Evolutionary conservation across 2,329 filamentous ascomycete species (phyloP), one percentile per base, ranked within the genome.

Genomic region (Didymella exigua): DNA sequence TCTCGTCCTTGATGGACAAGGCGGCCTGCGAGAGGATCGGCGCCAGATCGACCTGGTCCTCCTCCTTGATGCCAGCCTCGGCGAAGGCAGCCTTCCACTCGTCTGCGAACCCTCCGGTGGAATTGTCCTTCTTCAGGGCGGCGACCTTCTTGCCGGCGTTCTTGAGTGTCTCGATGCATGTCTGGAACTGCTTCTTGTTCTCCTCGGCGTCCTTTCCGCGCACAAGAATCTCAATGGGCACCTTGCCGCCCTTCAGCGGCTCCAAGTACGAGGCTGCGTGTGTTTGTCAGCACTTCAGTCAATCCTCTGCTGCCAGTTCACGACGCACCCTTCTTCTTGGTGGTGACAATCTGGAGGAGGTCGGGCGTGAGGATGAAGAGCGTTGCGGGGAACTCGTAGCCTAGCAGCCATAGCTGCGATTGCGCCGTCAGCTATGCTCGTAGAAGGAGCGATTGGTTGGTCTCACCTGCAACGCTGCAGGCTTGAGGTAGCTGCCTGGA

Each of bases 331-430:
- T 99, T 99, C 80, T 99, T 99, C 55, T 91, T 89, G 5, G 95
- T 99, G 6, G 95, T 99, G 62, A 99, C 87, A 56, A 98, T 89
- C 78, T 95, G 96, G 67, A 98, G 82, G 41, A 87, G 86, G 58
- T 98, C 95, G 58, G 88, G 80, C 1, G 93, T 98, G 75, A 99
- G 87, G 47, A 99, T 84, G 82, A 99, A 91, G 61, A 99, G 82
- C 0, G 95, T 99, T 33, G 93, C 93, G 29, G 95, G 95, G 72
- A 99, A 99, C 76, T 99, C 95, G 81, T 99, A 99, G 69, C 95
- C 95, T 59, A 99, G 85, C 50, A 99, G 84, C 96, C 96, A 99
- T 78, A 98, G 96, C 93, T 97, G 75, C 57, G 63, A 36, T 58
- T 40, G 23, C 51, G 29, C 29, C 26, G 63, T 73, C 56, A 71